These are phyloP conservation scores for Melaleuca quinquenervia DNA, from an alignment of 345 rosid species.

Conservation along the genomic window DNA sequence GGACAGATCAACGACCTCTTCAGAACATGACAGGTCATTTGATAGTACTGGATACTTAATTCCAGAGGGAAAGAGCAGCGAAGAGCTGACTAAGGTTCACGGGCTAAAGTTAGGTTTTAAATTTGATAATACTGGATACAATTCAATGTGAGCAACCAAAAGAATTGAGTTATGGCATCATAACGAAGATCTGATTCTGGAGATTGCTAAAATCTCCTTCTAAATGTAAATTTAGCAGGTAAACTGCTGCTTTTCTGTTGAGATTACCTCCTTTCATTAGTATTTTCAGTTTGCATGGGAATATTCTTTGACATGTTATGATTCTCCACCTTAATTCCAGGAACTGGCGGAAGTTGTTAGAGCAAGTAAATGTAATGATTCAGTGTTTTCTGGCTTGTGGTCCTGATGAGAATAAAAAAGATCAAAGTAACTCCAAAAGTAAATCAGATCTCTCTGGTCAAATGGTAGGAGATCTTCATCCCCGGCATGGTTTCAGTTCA, in stretches of 20 bases:
- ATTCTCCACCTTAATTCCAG: background rate
- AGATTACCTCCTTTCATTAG: background rate
- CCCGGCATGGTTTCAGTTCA: background rate
- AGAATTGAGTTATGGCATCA: background rate
- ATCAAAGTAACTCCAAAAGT: background rate
- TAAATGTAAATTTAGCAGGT: background rate
- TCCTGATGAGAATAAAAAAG: background rate
- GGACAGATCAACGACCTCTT: background rate
- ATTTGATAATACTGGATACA: background rate
- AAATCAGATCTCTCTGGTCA: background rate
- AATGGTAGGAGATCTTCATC: background rate
- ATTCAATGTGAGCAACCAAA: background rate
- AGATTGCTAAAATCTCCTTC: background rate
- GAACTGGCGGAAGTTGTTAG: background rate
- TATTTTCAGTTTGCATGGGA: background rate
- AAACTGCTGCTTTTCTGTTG: background rate
- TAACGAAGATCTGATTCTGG: background rate
- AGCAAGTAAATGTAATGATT: background rate
- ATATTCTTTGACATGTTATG: accelerated
- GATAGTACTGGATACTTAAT: too few species aligned
- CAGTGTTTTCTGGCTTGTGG: background rate
- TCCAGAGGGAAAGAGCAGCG: background rate
- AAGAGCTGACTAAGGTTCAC: background rate
- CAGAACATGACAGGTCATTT: background rate
- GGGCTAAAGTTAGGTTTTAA: background rate